These are phyloP conservation scores for Chaetoscypha palmicola DNA, from an alignment of 2,329 filamentous ascomycete genomes.

Conservation along the genomic window DNA sequence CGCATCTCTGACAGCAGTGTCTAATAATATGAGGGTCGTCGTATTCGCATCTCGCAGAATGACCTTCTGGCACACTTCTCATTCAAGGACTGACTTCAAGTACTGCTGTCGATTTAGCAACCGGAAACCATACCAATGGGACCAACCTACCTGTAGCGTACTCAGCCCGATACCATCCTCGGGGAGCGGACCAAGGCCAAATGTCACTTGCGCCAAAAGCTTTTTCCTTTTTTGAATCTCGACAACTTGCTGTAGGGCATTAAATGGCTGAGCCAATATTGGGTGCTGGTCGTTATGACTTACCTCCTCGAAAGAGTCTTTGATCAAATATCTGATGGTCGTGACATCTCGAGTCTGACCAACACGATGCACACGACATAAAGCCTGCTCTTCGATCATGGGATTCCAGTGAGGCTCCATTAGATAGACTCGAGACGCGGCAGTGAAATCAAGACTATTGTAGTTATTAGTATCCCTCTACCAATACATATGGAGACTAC, in stretches of 20 bases:
- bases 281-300: no score
- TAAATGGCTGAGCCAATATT: neutral
- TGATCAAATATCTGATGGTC: constrained; percentile 26
- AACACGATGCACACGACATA: constrained; percentile 22
- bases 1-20: no score
- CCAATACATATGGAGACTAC: no score
- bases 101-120: neutral
- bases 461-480: neutral
- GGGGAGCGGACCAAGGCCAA: constrained; percentile 1
- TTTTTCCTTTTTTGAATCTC: constrained; percentile 12
- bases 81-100: neutral
- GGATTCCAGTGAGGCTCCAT: constrained; percentile 31
- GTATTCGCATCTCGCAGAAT: no score
- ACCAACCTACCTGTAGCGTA: constrained; percentile 2
- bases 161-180: constrained; percentile 6
- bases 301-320: constrained; percentile 25
- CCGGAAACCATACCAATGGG: neutral
- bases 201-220: constrained; percentile 8
- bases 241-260: constrained; percentile 8
- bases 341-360: constrained; percentile 24
- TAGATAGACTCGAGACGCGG: constrained; percentile 21
- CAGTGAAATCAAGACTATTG: constrained; percentile 16
- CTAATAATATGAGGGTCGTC: no score
- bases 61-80: no score
- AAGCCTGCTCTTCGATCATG: constrained; percentile 26